Evolutionary conservation across 495 filamentous ascomycete genomes (phyloP).

Genomic region (Hyaloscypha variabilis): DNA sequence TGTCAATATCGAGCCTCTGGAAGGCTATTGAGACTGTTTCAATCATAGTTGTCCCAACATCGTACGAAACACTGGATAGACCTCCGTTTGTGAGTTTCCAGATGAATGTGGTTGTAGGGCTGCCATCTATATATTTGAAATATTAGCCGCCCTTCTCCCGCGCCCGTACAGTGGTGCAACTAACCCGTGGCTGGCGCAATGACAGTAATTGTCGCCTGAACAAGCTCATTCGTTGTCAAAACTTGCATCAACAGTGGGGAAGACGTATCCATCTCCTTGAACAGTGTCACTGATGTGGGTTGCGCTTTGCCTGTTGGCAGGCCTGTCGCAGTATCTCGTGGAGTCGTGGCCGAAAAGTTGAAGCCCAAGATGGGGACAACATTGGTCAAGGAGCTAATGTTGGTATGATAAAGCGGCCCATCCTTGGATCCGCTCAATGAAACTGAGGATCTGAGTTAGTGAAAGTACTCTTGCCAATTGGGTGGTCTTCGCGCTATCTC

Average conservation of each 20-base stretch:
- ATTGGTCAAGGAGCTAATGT: not conserved
- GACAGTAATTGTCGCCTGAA: not conserved
- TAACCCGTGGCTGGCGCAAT: not conserved
- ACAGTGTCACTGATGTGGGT: not conserved
- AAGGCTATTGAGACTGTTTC: not conserved
- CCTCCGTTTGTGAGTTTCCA: not conserved
- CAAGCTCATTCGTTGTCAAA: not conserved
- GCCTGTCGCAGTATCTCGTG: not conserved
- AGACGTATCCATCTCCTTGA: not conserved
- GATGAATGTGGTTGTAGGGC: not conserved
- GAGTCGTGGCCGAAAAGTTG: not conserved
- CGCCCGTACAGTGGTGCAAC: too few species aligned
- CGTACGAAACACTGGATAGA: not conserved
- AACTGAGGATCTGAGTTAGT: not conserved
- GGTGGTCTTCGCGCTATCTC: not conserved
- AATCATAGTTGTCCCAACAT: not conserved
- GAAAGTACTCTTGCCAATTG: not conserved
- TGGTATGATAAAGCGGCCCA: not conserved
- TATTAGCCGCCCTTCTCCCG: too few species aligned
- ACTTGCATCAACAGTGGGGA: not conserved
- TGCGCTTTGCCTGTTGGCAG: not conserved
- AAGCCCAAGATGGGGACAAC: not conserved
- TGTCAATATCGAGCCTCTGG: not conserved
- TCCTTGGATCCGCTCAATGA: not conserved
- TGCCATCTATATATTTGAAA: not conserved